phyloP scores from a whole-genome alignment of 768 basidiomycete species.

The Mycena vulgaris region DNA sequence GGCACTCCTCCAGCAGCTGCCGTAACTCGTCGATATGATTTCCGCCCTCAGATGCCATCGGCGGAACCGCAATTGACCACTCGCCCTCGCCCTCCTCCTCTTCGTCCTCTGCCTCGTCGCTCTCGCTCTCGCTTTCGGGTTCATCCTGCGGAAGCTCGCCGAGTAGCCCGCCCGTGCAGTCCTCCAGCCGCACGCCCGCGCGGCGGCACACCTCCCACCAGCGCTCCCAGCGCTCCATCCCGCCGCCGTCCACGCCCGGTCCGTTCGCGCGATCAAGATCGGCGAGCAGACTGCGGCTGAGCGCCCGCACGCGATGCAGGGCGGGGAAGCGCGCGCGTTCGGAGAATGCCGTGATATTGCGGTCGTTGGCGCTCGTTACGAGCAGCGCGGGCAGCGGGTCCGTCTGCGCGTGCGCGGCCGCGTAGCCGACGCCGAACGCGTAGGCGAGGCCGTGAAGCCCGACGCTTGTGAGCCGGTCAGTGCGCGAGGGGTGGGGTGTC shows the following conservation, averaged over 20 bases:
- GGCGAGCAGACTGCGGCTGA: constrained; percentile 69
- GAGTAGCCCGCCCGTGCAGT: constrained; percentile 79
- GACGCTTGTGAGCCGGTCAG: constrained; percentile 67
- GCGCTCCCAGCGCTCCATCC: constrained; percentile 73
- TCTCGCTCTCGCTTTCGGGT: constrained; percentile 49
- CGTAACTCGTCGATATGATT: constrained; percentile 61
- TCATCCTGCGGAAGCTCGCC: constrained; percentile 64
- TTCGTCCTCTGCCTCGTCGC: constrained; percentile 39
- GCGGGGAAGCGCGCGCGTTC: constrained; percentile 71
- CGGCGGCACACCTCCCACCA: constrained; percentile 74
- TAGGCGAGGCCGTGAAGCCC: constrained; percentile 79
- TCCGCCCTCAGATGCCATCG: constrained; percentile 37
- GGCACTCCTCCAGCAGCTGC: constrained; percentile 70
- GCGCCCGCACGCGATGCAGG: constrained; percentile 70
- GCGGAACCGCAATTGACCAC: constrained; percentile 41
- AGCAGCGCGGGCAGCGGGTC: constrained; percentile 63
- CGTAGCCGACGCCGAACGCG: constrained; percentile 78
- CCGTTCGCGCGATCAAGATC: constrained; percentile 72
- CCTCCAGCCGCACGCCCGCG: constrained; percentile 75
- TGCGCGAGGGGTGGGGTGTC: constrained; percentile 68
- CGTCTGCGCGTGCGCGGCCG: constrained; percentile 59
- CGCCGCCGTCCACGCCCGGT: constrained; percentile 58
- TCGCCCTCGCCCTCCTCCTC: constrained; percentile 51
- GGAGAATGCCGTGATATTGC: constrained; percentile 69
- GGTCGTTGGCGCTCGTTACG: constrained; percentile 69